These are phyloP conservation scores for Sporormia fimetaria DNA, from an alignment of 495 filamentous ascomycete genomes.

Conservation along the genomic window DNA sequence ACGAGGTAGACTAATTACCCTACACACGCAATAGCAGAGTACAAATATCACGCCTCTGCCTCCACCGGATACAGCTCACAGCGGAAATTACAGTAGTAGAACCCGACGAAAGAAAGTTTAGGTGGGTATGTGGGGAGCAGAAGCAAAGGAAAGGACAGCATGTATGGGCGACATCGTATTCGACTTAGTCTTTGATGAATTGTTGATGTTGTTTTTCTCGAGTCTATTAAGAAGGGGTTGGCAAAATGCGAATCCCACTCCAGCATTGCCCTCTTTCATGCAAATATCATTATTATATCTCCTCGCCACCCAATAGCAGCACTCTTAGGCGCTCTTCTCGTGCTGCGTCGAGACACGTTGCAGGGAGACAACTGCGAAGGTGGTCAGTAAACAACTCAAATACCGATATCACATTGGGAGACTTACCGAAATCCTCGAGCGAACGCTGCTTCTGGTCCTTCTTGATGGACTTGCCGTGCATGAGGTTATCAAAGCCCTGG, in stretches of 20 bases:
- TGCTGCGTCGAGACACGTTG: slow-evolving; percentile 77
- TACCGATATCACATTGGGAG: neutral
- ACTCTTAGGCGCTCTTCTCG: slow-evolving; percentile 56
- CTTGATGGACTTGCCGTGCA: slow-evolving; percentile 77
- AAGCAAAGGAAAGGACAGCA: neutral
- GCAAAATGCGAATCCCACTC: neutral
- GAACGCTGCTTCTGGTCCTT: slow-evolving; percentile 62
- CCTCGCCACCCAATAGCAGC: neutral
- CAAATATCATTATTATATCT: slow-evolving; percentile 21
- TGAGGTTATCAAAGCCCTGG: slow-evolving; percentile 72
- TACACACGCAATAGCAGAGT: too few species aligned
- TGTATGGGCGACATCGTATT: neutral
- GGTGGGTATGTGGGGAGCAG: neutral
- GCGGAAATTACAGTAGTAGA: too few species aligned
- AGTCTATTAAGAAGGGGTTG: slow-evolving; percentile 5
- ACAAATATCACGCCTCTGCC: too few species aligned
- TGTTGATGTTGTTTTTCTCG: too few species aligned
- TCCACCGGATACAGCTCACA: too few species aligned
- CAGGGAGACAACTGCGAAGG: slow-evolving; percentile 56
- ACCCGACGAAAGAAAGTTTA: too few species aligned
- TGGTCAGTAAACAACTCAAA: slow-evolving; percentile 23
- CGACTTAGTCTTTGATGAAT: too few species aligned
- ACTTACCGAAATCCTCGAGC: slow-evolving; percentile 77
- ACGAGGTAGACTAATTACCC: too few species aligned
- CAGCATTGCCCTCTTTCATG: slow-evolving; percentile 1